Evolutionary conservation across 352 stramenopile species (phyloP).

Genomic region (Phytophthora megakarya): DNA sequence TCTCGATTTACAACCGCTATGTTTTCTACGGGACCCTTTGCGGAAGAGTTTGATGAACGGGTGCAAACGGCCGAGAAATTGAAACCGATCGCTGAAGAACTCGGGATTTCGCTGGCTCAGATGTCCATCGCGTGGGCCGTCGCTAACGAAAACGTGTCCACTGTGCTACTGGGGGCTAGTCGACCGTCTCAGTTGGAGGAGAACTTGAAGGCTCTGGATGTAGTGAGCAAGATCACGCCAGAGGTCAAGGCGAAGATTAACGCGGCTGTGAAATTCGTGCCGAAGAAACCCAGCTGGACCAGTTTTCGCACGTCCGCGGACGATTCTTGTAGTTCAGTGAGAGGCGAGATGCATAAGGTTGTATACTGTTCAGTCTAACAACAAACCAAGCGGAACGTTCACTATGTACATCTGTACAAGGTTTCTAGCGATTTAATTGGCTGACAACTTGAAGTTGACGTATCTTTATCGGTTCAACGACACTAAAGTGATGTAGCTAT

Average conservation of each 20-base stretch:
- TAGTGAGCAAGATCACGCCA: background rate
- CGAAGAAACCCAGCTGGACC: background rate
- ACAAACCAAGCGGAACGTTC: background rate
- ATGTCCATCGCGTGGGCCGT: background rate
- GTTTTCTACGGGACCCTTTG: background rate
- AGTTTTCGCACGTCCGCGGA: background rate
- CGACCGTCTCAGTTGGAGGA: background rate
- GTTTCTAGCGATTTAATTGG: too few relatives aligned
- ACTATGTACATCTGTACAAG: too few relatives aligned
- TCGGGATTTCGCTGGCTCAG: background rate
- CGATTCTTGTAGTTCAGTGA: background rate
- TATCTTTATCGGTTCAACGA: too few relatives aligned
- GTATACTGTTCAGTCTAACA: background rate
- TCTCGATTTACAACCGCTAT: background rate
- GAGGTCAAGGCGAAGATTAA: background rate
- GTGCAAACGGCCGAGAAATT: background rate
- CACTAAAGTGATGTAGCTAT: too few relatives aligned
- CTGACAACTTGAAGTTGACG: too few relatives aligned
- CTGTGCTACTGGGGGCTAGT: background rate
- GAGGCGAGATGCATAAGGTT: background rate
- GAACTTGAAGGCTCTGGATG: background rate
- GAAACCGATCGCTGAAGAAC: background rate
- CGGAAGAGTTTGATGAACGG: background rate
- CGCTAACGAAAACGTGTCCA: background rate
- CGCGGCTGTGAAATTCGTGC: background rate